Conservation (phyloP, 345 rosid genomes). For the Odontarrhena argentea region DNA sequence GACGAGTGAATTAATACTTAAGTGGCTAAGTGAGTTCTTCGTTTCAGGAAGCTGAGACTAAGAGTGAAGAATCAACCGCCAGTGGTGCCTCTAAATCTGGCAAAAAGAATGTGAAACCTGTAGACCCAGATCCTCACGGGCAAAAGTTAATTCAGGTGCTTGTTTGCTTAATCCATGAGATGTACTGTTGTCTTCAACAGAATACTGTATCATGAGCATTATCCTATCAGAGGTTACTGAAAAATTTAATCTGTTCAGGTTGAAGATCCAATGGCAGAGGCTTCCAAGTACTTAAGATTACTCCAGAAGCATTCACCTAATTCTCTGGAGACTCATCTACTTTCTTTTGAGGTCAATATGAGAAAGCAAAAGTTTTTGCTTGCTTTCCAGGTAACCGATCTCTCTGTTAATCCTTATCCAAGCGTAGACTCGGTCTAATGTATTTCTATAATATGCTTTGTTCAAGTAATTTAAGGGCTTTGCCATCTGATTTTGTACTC, state of each 20-base stretch:
- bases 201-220: constrained; percentile 6
- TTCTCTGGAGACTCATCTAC: constrained; percentile 88
- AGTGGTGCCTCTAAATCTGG: constrained; percentile 78
- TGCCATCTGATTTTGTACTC: neutral
- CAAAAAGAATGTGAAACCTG: constrained; percentile 82
- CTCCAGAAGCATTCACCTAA: constrained; percentile 86
- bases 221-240: constrained; percentile 25
- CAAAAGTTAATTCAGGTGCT: constrained; percentile 88
- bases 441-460: constrained; percentile 1
- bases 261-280: constrained; percentile 89
- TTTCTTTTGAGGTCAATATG: constrained; percentile 94
- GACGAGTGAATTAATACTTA: constrained; percentile 24
- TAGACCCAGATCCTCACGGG: constrained; percentile 94
- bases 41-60: constrained; percentile 87
- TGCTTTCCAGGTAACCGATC: constrained; percentile 77
- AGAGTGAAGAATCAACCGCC: constrained; percentile 77
- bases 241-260: constrained; percentile 50
- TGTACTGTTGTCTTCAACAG: constrained; percentile 4
- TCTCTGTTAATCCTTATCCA: constrained; percentile 11
- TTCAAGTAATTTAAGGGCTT: constrained; percentile 10
- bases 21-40: constrained; percentile 31
- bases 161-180: constrained; percentile 24
- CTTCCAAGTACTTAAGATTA: constrained; percentile 87
- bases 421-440: constrained; percentile 3
- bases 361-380: constrained; percentile 89